Base-by-base conservation (phyloP, 176 grass and related monocot species). In the Zea luxurians region DNA sequence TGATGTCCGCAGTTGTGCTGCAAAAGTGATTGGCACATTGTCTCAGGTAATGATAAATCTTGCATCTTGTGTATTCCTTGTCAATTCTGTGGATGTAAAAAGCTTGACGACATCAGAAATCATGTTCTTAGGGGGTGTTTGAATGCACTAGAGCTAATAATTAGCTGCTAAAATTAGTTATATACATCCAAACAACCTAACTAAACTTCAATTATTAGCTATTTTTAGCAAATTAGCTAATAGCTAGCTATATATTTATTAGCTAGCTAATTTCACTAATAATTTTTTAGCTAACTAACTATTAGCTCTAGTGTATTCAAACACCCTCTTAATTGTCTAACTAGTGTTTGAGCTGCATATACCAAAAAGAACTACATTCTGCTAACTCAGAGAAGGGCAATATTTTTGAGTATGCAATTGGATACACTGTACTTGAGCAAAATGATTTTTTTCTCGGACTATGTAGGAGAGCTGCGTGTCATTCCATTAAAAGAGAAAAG, bases 21-120 rank as follows among this genome's bases (percentile, higher is more conserved):
- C 96, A 37, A 99, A 92, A 87, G 87, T 91, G 57, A 83, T 95
- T 72, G 96, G 96, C 52, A 89, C 85, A 50, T 75, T 99, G 49
- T 95, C 88, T 90, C 87, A 92, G 96, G 96, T 97, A 55, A 48
- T 73, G 64, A 80, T 43, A 68, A 41, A 48, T 87, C 41, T 53
- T 48, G 27, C 8, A 55, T 34, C 17, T 55, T 53, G 36, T 67
- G 42, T 8, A 75, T 75, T 40, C 49, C 16, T 61, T 64, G 70
- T 48, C 60, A 45, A 27, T 50, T 20, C 7, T 53, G 1, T 27
- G 2, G 1, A 55, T 64, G 8, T 27, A 18, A 55, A 55, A 67
- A 44, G 15, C 7, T 58, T 72, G 48, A 36, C 36, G 7, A 13
- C 40, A 66, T 79, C 4, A 17, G 13, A 61, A 75, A 75, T 64